These are phyloP conservation scores for Hygrophorus pudorinus DNA, from an alignment of 768 basidiomycete species.

Conservation along the genomic window DNA sequence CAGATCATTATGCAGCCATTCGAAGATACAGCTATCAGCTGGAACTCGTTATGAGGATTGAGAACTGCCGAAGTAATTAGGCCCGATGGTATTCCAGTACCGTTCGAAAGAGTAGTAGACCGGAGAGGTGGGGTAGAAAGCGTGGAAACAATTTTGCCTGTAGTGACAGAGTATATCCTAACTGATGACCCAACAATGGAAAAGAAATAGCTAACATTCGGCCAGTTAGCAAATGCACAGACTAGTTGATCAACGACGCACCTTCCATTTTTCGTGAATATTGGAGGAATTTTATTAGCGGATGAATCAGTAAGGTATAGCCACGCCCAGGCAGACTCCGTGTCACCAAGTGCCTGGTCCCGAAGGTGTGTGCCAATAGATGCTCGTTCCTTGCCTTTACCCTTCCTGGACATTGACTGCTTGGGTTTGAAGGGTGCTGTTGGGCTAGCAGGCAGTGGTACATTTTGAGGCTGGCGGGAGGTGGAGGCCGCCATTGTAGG, in stretches of 20 bases:
- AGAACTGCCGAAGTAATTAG: conserved; percentile 66
- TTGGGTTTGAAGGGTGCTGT: conserved; percentile 10
- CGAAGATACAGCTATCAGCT: conserved; percentile 76
- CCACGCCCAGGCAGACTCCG: conserved; percentile 50
- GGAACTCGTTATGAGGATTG: conserved; percentile 80
- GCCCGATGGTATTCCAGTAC: conserved; percentile 29
- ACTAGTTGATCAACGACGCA: conserved; percentile 20
- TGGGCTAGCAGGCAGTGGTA: conserved; percentile 22
- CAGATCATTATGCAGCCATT: conserved; percentile 85
- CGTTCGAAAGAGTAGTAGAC: conserved; percentile 17
- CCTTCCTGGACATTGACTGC: conserved; percentile 28
- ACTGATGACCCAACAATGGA: conserved; percentile 72
- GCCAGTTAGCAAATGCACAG: conserved; percentile 3
- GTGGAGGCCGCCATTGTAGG: conserved; percentile 32
- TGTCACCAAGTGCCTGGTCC: conserved; percentile 17
- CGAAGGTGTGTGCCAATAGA: conserved; percentile 10
- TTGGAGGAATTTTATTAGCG: conserved; percentile 53
- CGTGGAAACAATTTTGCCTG: conserved; percentile 75
- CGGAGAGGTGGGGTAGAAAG: conserved; percentile 32
- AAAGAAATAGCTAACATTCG: conserved; percentile 69
- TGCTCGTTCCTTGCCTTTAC: conserved; percentile 36
- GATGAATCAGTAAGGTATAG: conserved; percentile 58
- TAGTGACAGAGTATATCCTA: conserved; percentile 74
- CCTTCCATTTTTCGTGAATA: conserved; percentile 89
- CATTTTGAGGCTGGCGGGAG: conserved; percentile 28